Percentiles rank a stretch among this genome's conserved stretches.
Conservation (phyloP, 2,329 filamentous ascomycete species). For the Fusarium acutatum region DNA sequence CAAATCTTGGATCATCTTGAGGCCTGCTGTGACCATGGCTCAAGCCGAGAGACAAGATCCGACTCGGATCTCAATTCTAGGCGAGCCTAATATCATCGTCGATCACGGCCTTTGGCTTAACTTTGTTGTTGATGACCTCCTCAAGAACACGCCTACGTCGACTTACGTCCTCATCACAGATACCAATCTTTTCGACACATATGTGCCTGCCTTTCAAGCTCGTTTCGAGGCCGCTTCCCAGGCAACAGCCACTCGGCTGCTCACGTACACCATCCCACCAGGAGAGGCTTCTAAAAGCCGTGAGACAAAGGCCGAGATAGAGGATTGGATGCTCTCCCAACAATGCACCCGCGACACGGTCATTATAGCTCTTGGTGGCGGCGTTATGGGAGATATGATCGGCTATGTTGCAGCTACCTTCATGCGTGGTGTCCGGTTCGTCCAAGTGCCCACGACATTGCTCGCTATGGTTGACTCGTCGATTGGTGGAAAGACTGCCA, state of each 20-base stretch:
- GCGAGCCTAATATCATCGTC: constrained; percentile 88
- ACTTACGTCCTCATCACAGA: constrained; percentile 98
- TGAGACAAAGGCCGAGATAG: constrained; percentile 92
- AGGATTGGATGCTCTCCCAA: constrained; percentile 95
- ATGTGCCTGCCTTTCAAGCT: constrained; percentile 77
- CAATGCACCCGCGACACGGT: constrained; percentile 96
- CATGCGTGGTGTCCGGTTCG: constrained; percentile 96
- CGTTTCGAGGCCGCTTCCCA: constrained; percentile 45
- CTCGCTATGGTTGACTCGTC: constrained; percentile 98
- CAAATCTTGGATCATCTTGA: not conserved
- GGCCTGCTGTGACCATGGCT: constrained; percentile 36
- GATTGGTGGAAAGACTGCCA: constrained; percentile 97
- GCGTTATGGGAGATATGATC: constrained; percentile 97
- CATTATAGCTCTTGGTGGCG: constrained; percentile 91
- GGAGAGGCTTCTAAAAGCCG: constrained; percentile 94
- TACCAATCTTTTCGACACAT: constrained; percentile 84
- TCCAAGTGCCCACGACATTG: constrained; percentile 94
- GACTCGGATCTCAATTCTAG: constrained; percentile 79
- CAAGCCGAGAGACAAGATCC: constrained; percentile 48
- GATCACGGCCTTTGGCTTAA: constrained; percentile 89
- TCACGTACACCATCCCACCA: constrained; percentile 87
- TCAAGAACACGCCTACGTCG: constrained; percentile 79
- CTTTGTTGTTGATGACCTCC: constrained; percentile 82
- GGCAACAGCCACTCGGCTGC: constrained; percentile 66
- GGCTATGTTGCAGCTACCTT: constrained; percentile 98